Percentiles rank a stretch among this genome's conserved stretches.
These are phyloP conservation scores for Vanilla planifolia DNA, from an alignment of 106 monocot genomes.

Conservation along the genomic window DNA sequence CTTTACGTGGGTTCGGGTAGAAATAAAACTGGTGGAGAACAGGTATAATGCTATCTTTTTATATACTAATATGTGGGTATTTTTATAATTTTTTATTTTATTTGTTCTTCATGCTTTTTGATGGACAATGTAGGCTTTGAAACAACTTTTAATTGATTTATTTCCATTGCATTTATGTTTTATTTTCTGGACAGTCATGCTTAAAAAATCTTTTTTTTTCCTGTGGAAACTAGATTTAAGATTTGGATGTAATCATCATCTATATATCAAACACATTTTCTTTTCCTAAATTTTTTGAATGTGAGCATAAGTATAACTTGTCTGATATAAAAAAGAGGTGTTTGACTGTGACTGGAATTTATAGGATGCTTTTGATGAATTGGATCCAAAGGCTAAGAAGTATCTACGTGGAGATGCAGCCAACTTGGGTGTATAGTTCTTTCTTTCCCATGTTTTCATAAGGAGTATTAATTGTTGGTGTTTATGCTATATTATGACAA, in stretches of 20 bases:
- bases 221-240: background rate
- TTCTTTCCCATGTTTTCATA: background rate
- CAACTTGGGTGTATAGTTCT: constrained; percentile 49
- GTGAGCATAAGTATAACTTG: background rate
- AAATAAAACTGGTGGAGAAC: too few relatives aligned
- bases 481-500: background rate
- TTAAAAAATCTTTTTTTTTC: background rate
- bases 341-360: background rate
- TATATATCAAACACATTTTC: background rate
- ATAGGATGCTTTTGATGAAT: constrained; percentile 49
- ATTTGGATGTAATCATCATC: background rate
- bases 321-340: background rate
- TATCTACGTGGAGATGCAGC: constrained; percentile 75
- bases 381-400: constrained; percentile 53
- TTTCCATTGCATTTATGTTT: too few relatives aligned
- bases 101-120: too few relatives aligned
- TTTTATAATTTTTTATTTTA: too few relatives aligned
- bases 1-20: too few relatives aligned
- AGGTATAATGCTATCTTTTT: too few relatives aligned
- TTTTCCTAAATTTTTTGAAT: background rate
- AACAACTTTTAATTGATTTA: too few relatives aligned
- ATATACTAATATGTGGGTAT: too few relatives aligned
- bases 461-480: background rate
- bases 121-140: too few relatives aligned
- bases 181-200: background rate